Percentiles rank a stretch among this genome's conserved stretches.
Evolutionary conservation across 2,329 filamentous ascomycete species (phyloP).

Genomic region (Clonostachys byssicola): DNA sequence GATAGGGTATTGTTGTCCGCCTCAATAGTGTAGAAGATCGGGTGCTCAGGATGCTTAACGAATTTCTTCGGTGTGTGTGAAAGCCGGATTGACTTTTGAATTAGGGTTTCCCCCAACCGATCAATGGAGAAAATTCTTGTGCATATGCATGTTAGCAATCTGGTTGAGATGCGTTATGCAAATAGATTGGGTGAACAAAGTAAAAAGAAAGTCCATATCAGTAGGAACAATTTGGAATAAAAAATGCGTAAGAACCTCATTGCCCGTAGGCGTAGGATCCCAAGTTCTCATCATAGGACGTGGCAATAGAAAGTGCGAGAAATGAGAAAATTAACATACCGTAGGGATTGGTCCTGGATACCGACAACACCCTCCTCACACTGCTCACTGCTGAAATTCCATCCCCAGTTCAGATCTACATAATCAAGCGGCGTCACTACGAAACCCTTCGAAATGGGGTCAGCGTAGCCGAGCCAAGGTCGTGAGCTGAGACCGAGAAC

Average conservation of each 20-base stretch:
- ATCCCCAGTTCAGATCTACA: conserved; percentile 83
- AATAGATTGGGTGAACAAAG: not conserved
- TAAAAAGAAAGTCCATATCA: conserved; percentile 49
- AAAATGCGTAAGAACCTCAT: conserved; percentile 52
- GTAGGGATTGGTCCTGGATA: conserved; percentile 81
- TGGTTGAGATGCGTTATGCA: not conserved
- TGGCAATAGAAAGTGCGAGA: conserved; percentile 18
- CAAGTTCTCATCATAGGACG: conserved; percentile 58
- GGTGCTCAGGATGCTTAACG: conserved; percentile 80
- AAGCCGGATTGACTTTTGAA: conserved; percentile 81
- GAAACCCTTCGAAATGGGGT: conserved; percentile 81
- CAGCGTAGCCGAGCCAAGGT: conserved; percentile 94
- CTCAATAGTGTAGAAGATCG: conserved; percentile 91
- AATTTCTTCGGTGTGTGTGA: conserved; percentile 89
- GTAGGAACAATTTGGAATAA: conserved; percentile 92
- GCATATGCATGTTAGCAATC: not conserved
- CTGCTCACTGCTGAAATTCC: conserved; percentile 95
- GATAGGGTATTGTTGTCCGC: conserved; percentile 89
- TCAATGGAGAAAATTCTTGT: conserved; percentile 71
- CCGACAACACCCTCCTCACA: conserved; percentile 92
- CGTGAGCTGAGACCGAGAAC: conserved; percentile 88
- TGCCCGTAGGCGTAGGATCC: conserved; percentile 50
- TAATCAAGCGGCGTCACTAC: conserved; percentile 92
- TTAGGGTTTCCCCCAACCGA: conserved; percentile 77
- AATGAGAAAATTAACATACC: conserved; percentile 50